Conservation (phyloP, 441 rosid species). For the Syzygium syzygioides region DNA sequence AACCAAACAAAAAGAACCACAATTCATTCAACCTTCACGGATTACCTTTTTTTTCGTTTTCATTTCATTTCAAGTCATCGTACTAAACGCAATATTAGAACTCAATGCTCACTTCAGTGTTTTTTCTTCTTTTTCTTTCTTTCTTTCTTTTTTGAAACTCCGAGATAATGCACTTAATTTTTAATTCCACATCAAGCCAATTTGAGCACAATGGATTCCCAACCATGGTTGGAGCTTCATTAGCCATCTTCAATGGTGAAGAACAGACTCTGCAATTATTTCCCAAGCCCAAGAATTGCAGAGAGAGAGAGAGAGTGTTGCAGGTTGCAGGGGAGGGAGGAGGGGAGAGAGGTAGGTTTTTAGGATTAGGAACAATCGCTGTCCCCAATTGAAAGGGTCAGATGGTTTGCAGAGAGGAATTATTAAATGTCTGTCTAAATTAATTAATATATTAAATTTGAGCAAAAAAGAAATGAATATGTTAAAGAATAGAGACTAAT, state of each 20-base stretch:
- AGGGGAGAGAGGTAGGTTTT: background rate
- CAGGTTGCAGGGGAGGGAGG: background rate
- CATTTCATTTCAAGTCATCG: background rate
- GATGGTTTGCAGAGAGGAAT: background rate
- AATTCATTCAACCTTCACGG: background rate
- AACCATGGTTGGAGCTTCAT: background rate
- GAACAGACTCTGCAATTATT: background rate
- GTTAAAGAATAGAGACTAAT: background rate
- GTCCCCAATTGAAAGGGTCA: background rate
- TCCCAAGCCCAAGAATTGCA: background rate
- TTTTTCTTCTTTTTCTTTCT: background rate
- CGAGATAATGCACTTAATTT: background rate
- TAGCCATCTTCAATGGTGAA: background rate
- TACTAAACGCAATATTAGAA: background rate
- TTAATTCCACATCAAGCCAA: background rate
- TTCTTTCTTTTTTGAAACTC: background rate
- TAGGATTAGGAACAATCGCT: background rate
- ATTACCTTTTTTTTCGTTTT: background rate
- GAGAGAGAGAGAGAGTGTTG: background rate
- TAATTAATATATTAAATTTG: background rate
- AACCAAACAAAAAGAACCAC: background rate
- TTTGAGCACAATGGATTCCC: background rate
- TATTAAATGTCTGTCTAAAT: background rate
- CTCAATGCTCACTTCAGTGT: background rate
- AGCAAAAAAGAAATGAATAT: background rate